Base-by-base conservation (phyloP, 192 early-diverging fungal genomes). In the Linderina pennispora region DNA sequence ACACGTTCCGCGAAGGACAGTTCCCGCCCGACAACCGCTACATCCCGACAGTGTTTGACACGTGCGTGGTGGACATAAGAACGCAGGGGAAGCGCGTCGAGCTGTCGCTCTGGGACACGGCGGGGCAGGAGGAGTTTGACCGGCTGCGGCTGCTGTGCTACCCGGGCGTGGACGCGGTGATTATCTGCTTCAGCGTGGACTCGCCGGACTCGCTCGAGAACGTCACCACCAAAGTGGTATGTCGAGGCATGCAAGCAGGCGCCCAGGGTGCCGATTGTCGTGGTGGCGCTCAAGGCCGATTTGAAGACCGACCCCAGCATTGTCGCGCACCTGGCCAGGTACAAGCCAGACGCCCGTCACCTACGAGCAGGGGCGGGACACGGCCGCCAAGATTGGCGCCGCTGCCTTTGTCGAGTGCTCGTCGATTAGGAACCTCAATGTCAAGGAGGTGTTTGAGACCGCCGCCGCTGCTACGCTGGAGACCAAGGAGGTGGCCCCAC, bases 111-210 rank as follows among this genome's bases (percentile, higher is more conserved):
- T 98, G 92, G 91, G 95, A 98, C 84, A 97, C 94, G 50, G 92
- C 94, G 41, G 93, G 82, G 40, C 92, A 95, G 53, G 92, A 97
- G 74, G 94, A 98, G 65, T 94, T 94, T 58, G 92, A 97, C 75
- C 87, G 91, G 48, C 73, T 98, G 55, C 85, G 93, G 32, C 84
- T 88, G 15, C 75, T 96, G 46, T 91, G 88, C 17, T 98, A 97
- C 59, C 86, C 91, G 8, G 91, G 90, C 62, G 85, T 90, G 15
- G 80, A 95, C 68, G 89, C 93, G 36, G 87, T 98, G 45, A 73
- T 98, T 46, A 89, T 98, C 53, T 91, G 89, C 71, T 97, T 94
- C 58, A 81, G 89, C 41, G 81, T 97, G 38, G 89, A 86, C 54
- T 83, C 86, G 18, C 81, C 81, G 19, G 80, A 83, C 54, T 86